Evolutionary conservation across 495 filamentous ascomycete genomes (phyloP).

Genomic region (Articulospora tetracladia): DNA sequence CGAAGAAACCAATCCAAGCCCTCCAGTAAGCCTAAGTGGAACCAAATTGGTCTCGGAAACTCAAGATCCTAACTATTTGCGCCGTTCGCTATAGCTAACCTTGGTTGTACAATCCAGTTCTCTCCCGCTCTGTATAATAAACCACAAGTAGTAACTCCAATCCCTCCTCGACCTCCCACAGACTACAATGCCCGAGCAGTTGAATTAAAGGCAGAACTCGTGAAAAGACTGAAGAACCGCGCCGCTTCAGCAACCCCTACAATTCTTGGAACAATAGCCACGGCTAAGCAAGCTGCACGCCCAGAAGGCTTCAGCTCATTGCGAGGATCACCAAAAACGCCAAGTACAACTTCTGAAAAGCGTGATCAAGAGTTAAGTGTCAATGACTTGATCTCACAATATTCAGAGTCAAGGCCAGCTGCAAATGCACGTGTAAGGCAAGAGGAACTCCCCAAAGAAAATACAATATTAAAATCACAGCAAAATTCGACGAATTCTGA

Average conservation of each 20-base stretch:
- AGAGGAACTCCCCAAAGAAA: conserved; percentile 1
- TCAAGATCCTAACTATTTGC: background rate
- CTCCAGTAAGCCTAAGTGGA: conserved; percentile 18
- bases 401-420: conserved; percentile 11
- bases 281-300: conserved; percentile 5
- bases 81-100: conserved; percentile 1
- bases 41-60: background rate
- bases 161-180: conserved; percentile 2
- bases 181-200: conserved; percentile 23
- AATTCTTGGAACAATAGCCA: conserved; percentile 14
- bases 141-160: conserved; percentile 1
- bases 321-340: conserved; percentile 10
- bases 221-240: conserved; percentile 18
- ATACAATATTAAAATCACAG: background rate
- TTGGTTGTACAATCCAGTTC: conserved; percentile 8
- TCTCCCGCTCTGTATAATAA: conserved; percentile 11
- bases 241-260: conserved; percentile 12
- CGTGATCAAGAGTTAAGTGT: conserved; percentile 18
- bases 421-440: conserved; percentile 14
- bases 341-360: conserved; percentile 8
- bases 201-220: conserved; percentile 25
- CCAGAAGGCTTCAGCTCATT: conserved; percentile 8
- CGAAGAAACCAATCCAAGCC: conserved; percentile 10
- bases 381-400: conserved; percentile 23
- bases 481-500: background rate